Conservation (phyloP, 2,329 filamentous ascomycete genomes). For the Tolypocladium nubicola region DNA sequence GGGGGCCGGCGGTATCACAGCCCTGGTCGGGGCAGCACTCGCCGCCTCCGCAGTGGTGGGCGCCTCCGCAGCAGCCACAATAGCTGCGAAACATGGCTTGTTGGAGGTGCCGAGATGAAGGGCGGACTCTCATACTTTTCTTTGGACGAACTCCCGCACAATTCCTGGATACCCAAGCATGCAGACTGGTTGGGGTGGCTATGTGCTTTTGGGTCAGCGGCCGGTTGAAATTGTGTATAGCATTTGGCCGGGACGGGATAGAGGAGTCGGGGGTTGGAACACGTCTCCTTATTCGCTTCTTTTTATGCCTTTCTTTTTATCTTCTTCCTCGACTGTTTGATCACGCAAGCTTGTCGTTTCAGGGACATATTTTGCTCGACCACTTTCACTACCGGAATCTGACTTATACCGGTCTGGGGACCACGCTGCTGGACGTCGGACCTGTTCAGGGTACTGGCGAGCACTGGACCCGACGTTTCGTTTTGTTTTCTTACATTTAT, state of each 20-base stretch:
- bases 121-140: slow-evolving; percentile 5
- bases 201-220: slow-evolving; percentile 20
- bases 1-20: slow-evolving; percentile 38
- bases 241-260: slow-evolving; percentile 25
- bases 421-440: not conserved
- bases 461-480: no score
- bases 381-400: slow-evolving; percentile 1
- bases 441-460: not conserved
- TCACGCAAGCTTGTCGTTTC: not conserved
- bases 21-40: slow-evolving; percentile 51
- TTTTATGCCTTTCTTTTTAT: slow-evolving; percentile 4
- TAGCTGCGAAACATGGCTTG: slow-evolving; percentile 4
- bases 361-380: not conserved
- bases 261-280: slow-evolving; percentile 24
- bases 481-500: no score
- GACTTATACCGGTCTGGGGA: not conserved
- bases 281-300: slow-evolving; percentile 6
- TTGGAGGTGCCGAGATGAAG: not conserved
- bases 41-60: slow-evolving; percentile 48
- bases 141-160: slow-evolving; percentile 15
- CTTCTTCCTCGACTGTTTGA: slow-evolving; percentile 5
- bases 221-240: slow-evolving; percentile 20
- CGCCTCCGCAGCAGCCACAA: slow-evolving; percentile 37
- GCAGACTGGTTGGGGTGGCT: slow-evolving; percentile 22
- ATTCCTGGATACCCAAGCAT: slow-evolving; percentile 25